A percentile compares a stretch with the other conserved stretches of the same genome.
These are phyloP conservation scores for Colletotrichum gloeosporioides DNA, from an alignment of 2,329 filamentous ascomycete species.

Conservation along the genomic window DNA sequence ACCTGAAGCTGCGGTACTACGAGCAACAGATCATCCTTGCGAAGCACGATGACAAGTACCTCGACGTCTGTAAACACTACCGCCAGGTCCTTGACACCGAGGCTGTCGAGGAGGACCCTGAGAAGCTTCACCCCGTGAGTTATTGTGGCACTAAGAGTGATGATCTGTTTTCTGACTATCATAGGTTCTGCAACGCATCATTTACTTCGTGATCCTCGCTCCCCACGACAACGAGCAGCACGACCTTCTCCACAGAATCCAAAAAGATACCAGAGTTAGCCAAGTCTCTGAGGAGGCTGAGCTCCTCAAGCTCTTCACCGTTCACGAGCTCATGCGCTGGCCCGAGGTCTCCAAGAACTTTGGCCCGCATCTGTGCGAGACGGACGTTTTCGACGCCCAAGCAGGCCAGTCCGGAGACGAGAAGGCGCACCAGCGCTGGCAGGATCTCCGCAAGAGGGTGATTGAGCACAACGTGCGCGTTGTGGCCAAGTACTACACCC, in stretches of 20 bases:
- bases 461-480: conserved; percentile 99
- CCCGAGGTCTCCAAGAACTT: conserved; percentile 90
- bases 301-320: conserved; percentile 91
- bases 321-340: conserved; percentile 98
- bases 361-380: conserved; percentile 83
- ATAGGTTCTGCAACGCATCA: conserved; percentile 89
- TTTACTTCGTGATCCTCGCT: conserved; percentile 96
- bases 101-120: conserved; percentile 87
- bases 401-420: conserved; percentile 71
- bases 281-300: conserved; percentile 81
- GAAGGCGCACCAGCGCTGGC: conserved; percentile 86
- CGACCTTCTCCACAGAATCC: conserved; percentile 92
- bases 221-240: conserved; percentile 99
- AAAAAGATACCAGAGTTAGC: conserved; percentile 81
- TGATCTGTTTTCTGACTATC: neutral
- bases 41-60: conserved; percentile 97
- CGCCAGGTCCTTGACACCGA: conserved; percentile 96
- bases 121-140: conserved; percentile 83
- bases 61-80: conserved; percentile 98
- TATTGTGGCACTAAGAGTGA: neutral
- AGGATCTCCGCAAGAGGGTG: conserved; percentile 95
- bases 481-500: conserved; percentile 97
- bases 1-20: conserved; percentile 94
- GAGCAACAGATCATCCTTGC: conserved; percentile 95
- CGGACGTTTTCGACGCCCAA: conserved; percentile 84